phyloP scores from a whole-genome alignment of 2,329 filamentous ascomycete genomes.

The Didymella sp. region DNA sequence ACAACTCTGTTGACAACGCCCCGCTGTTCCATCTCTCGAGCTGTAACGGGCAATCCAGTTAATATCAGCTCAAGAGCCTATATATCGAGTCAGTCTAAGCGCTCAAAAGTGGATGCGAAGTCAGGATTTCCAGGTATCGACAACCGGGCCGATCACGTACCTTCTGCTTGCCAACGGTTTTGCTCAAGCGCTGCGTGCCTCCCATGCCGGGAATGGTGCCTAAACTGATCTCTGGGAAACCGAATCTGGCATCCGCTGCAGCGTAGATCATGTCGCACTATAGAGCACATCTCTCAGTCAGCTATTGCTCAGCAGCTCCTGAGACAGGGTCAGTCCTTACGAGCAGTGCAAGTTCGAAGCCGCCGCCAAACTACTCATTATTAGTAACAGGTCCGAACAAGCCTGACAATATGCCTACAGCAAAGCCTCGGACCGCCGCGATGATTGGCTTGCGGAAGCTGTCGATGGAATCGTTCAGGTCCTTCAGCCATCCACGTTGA shows the following conservation, averaged over 20 bases:
- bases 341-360: conserved; percentile 96
- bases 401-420: conserved; percentile 46
- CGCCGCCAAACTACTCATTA: conserved; percentile 71
- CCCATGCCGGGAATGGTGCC: conserved; percentile 90
- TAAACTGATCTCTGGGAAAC: conserved; percentile 94
- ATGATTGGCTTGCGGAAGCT: conserved; percentile 89
- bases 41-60: conserved; percentile 49
- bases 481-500: conserved; percentile 86
- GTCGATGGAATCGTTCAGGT: conserved; percentile 82
- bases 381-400: conserved; percentile 6
- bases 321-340: conserved; percentile 45
- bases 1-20: conserved; percentile 53
- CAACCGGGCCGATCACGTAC: conserved; percentile 26
- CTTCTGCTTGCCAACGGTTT: conserved; percentile 58
- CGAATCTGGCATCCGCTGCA: conserved; percentile 83
- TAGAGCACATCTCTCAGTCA: conserved; percentile 10
- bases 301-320: conserved; percentile 3
- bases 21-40: conserved; percentile 50
- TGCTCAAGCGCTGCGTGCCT: conserved; percentile 84
- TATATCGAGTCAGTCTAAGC: conserved; percentile 20
- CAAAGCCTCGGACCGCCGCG: conserved; percentile 89
- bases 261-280: conserved; percentile 82
- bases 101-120: conserved; percentile 1
- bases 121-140: conserved; percentile 11
- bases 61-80: conserved; percentile 57